Evolutionary conservation across 176 grass and related monocot genomes (phyloP), one percentile per base, ranked within the genome.

Genomic region (Rhipidocladum racemiflorum): DNA sequence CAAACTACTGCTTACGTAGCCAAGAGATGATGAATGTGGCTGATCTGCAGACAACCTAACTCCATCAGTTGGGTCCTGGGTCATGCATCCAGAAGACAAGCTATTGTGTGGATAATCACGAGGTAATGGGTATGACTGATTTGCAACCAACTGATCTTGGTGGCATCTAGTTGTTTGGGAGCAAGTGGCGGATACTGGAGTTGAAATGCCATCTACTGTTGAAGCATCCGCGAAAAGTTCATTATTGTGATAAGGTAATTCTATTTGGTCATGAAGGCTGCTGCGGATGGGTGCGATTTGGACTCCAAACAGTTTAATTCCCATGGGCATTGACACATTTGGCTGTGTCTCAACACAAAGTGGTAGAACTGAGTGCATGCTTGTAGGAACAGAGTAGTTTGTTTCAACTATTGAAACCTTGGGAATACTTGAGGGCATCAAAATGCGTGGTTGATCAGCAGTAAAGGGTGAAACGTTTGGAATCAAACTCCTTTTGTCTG

Each of bases 381-480:
- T 82, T 86, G 72, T 89, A 56, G 25, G 30, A 30, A 72, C 51
- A 77, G 44, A 29, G 44, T 62, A 82, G 34, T 61, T 89, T 85
- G 28, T 70, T 66, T 65, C 56, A 30, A 77, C 36, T 30, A 57
- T 27, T 76, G 87, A 85, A 68, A 89, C 43, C 43, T 70, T 68
- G 3, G 43, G 55, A 68, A 9, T 39, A 43, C n/a, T 65, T 9
- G 71, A 40, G 3, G 46, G n/a, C 18, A 72, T 39, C 46, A 77
- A 39, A 81, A 23, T 11, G 5, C 12, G 27, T 11, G 59, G 40
- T 21, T 57, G 72, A 66, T 73, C 48, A 72, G 20, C 68, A 45
- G 83, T 40, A 40, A 18, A 34, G 16, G 42, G 17, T 82, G 72
- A 38, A 77, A 64, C 56, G 42, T 60, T 72, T 74, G 66, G 59